phyloP scores from a whole-genome alignment of 306 rosid genomes.

The Prunus campanulata region DNA sequence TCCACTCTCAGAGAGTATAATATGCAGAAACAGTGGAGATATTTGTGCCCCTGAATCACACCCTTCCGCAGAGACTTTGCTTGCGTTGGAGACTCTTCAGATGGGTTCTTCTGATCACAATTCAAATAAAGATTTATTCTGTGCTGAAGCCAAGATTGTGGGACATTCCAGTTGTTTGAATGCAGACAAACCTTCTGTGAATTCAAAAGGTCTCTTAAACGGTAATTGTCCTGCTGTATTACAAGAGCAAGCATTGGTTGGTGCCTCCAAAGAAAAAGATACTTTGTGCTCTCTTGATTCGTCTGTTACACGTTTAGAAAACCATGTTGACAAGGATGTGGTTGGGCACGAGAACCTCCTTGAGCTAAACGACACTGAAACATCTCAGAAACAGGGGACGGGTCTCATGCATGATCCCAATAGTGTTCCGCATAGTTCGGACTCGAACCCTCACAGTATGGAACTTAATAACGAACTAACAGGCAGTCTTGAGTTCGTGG shows the following conservation, averaged over 20 bases:
- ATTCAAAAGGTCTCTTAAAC: conserved; percentile 15
- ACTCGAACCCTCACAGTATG: conserved; percentile 28
- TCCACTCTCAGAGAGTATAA: conserved; percentile 32
- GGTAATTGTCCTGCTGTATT: conserved; percentile 17
- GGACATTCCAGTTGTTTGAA: conserved; percentile 10
- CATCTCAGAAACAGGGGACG: conserved; percentile 32
- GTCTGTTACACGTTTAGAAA: conserved; percentile 35
- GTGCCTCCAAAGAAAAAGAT: conserved; percentile 18
- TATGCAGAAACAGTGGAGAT: conserved; percentile 32
- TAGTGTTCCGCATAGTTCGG: conserved; percentile 35
- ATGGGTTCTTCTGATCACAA: conserved; percentile 31
- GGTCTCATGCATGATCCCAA: conserved; percentile 27
- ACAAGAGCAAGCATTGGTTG: conserved; percentile 20
- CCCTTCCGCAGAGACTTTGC: conserved; percentile 28
- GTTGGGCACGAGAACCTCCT: conserved; percentile 32
- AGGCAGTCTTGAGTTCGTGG: conserved; percentile 53
- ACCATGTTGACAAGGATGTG: conserved; percentile 30
- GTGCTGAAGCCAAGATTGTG: conserved; percentile 21
- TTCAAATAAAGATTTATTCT: conserved; percentile 23
- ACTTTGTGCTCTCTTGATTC: conserved; percentile 10
- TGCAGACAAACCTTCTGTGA: conserved; percentile 11
- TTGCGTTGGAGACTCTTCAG: conserved; percentile 33
- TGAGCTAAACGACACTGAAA: conserved; percentile 17
- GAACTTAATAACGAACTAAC: conserved; percentile 40
- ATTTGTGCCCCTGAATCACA: conserved; percentile 28